Evolutionary conservation across 768 basidiomycete species (phyloP).

Genomic region (Sutorius australiensis): DNA sequence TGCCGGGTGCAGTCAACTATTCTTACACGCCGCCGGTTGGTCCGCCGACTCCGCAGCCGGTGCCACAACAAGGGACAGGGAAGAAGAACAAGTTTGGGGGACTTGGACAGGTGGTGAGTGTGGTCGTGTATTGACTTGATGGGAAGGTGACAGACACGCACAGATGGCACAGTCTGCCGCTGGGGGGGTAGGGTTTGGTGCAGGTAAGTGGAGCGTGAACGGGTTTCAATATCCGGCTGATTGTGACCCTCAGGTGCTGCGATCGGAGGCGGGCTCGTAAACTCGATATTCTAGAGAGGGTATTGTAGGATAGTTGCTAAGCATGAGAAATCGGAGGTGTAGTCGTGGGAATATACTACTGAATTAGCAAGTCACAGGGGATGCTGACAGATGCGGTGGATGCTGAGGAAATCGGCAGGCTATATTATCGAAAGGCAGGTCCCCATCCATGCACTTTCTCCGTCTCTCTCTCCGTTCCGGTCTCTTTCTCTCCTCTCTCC

Average conservation of each 20-base stretch:
- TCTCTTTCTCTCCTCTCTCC: not conserved
- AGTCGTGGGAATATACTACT: slow-evolving; percentile 23
- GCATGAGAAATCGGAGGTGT: slow-evolving; percentile 18
- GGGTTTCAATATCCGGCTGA: not conserved
- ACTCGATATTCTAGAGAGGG: slow-evolving; percentile 42
- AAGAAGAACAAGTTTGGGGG: slow-evolving; percentile 40
- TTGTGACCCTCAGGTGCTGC: slow-evolving; percentile 36
- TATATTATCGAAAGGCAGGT: slow-evolving; percentile 26
- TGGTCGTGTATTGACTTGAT: not conserved
- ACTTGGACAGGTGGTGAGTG: slow-evolving; percentile 37
- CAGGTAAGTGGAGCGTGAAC: slow-evolving; percentile 27
- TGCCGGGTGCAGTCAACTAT: slow-evolving; percentile 11
- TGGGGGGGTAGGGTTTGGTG: slow-evolving; percentile 48
- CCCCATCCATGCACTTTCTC: slow-evolving; percentile 24
- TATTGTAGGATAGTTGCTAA: slow-evolving; percentile 13
- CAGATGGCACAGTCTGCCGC: slow-evolving; percentile 34
- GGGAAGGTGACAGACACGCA: not conserved
- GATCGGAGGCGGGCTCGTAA: slow-evolving; percentile 41
- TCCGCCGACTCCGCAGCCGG: slow-evolving; percentile 36
- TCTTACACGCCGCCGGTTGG: slow-evolving; percentile 29
- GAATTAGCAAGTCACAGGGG: slow-evolving; percentile 13
- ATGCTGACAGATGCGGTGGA: slow-evolving; percentile 32
- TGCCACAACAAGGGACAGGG: slow-evolving; percentile 26
- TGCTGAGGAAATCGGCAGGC: slow-evolving; percentile 26
- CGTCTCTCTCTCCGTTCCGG: slow-evolving; percentile 2